Evolutionary conservation across 73 alveolate species (phyloP), one percentile per base, ranked within the genome.

Genomic region (Tetrahymena elliotti): DNA sequence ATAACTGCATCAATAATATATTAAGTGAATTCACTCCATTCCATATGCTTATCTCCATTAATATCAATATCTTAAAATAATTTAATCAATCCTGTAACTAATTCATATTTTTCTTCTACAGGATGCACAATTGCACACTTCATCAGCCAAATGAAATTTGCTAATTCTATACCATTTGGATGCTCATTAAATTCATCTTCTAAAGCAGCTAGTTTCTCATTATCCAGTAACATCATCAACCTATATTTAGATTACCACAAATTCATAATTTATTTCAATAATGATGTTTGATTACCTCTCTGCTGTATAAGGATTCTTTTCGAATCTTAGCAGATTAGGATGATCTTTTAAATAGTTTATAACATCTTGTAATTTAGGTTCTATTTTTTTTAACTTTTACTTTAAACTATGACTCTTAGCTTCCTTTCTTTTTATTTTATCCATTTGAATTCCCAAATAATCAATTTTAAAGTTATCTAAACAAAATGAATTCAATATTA

Each of bases 41-140:
- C 99, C 99, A 99, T 99, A 93, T 98, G 99, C 39, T 96, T 97
- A 95, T 99, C 99, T 5, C 99, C 99, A 94, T 98, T 98, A 27
- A 99, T 98, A 96, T 99, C 99, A 41, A 98, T 98, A 95, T 99
- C 99, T 93, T 97, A 96, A 94, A 99, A 99, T 40, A 99, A 96
- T 95, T 98, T 97, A 83, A 97, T 98, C 39, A 99, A 97, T 38
- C 99, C 99, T 95, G 97, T 97, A 6, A 99, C 99, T 94, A 99
- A 96, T 95, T 99, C 99, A 47, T 97, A 97, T 95, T 98, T 98
- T 84, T 99, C 99, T 93, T 98, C 98, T 27, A 94, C 96, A 13
- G 97, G 83, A 93, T 96, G 97, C 0, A 93, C 84, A 9, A 98
- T 93, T 10, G 98, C 98, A n/a, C 98, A 94, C 84, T 98, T 98